Base-by-base conservation (phyloP, 352 stramenopile genomes). In the Phytophthora melonis region DNA sequence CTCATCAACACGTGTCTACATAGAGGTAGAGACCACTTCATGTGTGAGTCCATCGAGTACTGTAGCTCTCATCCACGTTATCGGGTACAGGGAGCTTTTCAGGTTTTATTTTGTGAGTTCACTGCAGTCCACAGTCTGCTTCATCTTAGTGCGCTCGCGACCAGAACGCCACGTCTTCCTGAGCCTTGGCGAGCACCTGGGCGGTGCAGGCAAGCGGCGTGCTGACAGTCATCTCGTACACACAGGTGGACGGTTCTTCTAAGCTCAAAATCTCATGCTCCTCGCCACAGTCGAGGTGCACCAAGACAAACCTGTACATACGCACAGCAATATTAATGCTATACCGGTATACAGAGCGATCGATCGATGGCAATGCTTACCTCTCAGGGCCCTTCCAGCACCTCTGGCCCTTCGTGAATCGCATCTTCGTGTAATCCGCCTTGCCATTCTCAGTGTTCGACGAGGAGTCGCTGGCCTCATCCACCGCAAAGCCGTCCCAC, bases 351-450 rank as follows among this genome's bases (percentile, higher is more conserved):
- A n/a, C 39, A 47, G 13, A 5, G 2, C 5, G 39, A 47, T 47
- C 5, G 39, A 47, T 47, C 10, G 14, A n/a, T 16, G 39, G 39
- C 39, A 47, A 9, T 47, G 14, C 39, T n/a, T 60, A 92, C 71
- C 96, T 84, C 21, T 92, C 64, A 9, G 94, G 94, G 1, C 94
- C 94, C 68, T 98, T 98, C 92, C 93, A 98, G 81, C 94, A 99
- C 32, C 88, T 91, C 16, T 92, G 79, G 32, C 94, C 94, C 36
- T 90, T 85, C 2, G 79, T 72, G 82, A 93, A 99, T 23, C 71
- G 70, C 86, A 94, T 93, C 47, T 78, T 88, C 16, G 79, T 73
- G 71, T 93, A 77, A 68, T 87, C 80, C 34, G 57, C 65, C 10
- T 23, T 56, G 25, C 32, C 63, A 62, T 10, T 36, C 5, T 41